Percentiles rank a stretch among this genome's conserved stretches.
Conservation (phyloP, 169 alveolate genomes). For the Pseudocohnilembus persalinus region DNA sequence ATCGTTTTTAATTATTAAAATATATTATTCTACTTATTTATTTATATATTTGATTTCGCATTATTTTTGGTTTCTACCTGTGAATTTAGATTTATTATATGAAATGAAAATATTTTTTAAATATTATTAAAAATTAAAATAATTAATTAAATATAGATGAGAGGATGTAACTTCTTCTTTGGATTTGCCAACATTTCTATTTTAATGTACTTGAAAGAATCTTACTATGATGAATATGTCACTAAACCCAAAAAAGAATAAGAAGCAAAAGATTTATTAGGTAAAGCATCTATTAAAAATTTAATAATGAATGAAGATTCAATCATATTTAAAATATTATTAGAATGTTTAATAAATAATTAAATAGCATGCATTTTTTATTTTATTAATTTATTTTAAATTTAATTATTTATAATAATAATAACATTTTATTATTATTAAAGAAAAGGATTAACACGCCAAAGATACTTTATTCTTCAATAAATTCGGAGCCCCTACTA, state of each 20-base stretch:
- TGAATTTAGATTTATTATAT: no score
- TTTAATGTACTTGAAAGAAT: conserved; percentile 16
- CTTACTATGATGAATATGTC: conserved; percentile 29
- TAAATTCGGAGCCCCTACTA: conserved; percentile 41
- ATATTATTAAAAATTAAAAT: no score
- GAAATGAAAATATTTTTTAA: background rate
- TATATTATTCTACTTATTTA: no score
- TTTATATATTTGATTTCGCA: no score
- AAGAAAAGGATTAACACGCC: conserved; percentile 38
- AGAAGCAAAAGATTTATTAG: conserved; percentile 17
- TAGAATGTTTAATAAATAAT: no score
- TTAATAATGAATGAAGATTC: background rate
- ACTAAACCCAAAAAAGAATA: conserved; percentile 19
- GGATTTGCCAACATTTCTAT: conserved; percentile 16
- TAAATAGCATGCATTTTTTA: no score
- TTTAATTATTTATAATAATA: no score
- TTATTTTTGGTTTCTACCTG: no score
- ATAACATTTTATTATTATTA: no score
- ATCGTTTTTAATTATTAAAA: no score
- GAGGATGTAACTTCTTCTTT: conserved; percentile 36
- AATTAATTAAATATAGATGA: conserved; percentile 14
- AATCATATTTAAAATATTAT: no score
- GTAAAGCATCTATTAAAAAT: background rate
- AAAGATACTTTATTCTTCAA: conserved; percentile 30
- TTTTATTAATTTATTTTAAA: no score